Evolutionary conservation across 805 yeast species (phyloP).

Genomic region (Candida endomychidarum): DNA sequence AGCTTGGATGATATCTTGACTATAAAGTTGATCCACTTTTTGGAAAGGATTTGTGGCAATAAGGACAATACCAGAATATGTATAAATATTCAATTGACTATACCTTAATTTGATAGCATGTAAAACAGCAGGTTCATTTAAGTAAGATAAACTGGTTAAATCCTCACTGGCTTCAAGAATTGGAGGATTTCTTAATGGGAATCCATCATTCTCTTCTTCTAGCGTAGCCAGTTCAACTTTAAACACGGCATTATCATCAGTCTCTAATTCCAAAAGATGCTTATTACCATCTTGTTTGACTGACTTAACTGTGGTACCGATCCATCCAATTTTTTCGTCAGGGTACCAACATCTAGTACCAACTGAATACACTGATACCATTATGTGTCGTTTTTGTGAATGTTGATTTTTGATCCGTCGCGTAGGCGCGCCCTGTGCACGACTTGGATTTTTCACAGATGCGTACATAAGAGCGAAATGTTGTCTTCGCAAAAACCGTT

Average conservation of each 20-base stretch:
- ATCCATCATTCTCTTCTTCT: constrained; percentile 52
- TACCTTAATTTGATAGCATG: constrained; percentile 91
- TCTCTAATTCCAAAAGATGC: constrained; percentile 54
- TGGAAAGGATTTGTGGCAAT: constrained; percentile 97
- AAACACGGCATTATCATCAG: constrained; percentile 40
- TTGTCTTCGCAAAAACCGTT: no score
- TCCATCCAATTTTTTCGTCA: constrained; percentile 71
- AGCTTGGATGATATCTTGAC: constrained; percentile 90
- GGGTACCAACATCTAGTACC: constrained; percentile 81
- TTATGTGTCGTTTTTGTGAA: constrained; percentile 5
- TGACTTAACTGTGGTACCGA: constrained; percentile 60
- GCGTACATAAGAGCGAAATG: no score
- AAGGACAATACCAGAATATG: constrained; percentile 94
- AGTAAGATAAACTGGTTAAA: constrained; percentile 83
- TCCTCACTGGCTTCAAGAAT: constrained; percentile 92
- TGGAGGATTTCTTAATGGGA: constrained; percentile 86
- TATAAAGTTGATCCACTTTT: constrained; percentile 83
- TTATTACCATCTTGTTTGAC: constrained; percentile 37
- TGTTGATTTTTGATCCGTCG: constrained; percentile 9
- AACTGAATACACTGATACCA: constrained; percentile 23
- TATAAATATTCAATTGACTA: constrained; percentile 85
- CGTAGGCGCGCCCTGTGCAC: constrained; percentile 7
- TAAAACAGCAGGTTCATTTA: constrained; percentile 94
- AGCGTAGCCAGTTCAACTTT: constrained; percentile 50
- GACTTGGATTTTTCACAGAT: not conserved